A percentile compares a stretch with the other conserved stretches of the same genome.
phyloP scores from a whole-genome alignment of 345 rosid genomes.

The Gossypium arboreum region DNA sequence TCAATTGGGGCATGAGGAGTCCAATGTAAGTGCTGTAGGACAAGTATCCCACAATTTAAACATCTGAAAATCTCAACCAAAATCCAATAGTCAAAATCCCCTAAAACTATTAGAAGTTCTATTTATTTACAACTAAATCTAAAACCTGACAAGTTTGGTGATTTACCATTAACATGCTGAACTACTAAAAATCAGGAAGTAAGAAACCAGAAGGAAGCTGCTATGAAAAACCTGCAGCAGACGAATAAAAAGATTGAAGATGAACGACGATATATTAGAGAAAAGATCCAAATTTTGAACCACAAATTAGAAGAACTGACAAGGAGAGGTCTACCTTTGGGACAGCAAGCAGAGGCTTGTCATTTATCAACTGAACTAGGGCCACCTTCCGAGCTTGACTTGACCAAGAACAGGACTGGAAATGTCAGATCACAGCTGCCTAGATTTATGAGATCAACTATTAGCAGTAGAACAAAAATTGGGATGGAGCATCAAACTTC shows the following conservation, averaged over 20 bases:
- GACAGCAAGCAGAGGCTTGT: constrained; percentile 29
- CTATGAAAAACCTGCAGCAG: constrained; percentile 47
- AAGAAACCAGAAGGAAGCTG: constrained; percentile 39
- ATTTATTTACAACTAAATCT: no score
- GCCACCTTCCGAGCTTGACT: constrained; percentile 23
- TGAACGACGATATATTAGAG: constrained; percentile 35
- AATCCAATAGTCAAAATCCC: no score
- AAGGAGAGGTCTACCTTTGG: constrained; percentile 30
- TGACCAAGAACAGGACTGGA: constrained; percentile 14
- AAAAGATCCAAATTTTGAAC: constrained; percentile 37
- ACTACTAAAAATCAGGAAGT: constrained; percentile 42
- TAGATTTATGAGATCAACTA: constrained; percentile 74
- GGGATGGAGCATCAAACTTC: constrained; percentile 32
- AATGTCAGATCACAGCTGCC: constrained; percentile 42
- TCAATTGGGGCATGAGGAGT: constrained; percentile 51
- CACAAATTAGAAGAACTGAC: constrained; percentile 40
- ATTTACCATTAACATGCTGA: constrained; percentile 9
- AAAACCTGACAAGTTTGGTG: neutral
- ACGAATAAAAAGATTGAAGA: constrained; percentile 48
- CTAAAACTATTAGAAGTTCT: no score
- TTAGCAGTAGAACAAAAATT: constrained; percentile 54
- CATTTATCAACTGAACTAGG: constrained; percentile 23
- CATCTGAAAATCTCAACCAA: neutral
- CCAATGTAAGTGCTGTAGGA: constrained; percentile 34
- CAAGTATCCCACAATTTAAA: neutral